phyloP scores from a whole-genome alignment of 306 rosid species.

The Malus fusca region DNA sequence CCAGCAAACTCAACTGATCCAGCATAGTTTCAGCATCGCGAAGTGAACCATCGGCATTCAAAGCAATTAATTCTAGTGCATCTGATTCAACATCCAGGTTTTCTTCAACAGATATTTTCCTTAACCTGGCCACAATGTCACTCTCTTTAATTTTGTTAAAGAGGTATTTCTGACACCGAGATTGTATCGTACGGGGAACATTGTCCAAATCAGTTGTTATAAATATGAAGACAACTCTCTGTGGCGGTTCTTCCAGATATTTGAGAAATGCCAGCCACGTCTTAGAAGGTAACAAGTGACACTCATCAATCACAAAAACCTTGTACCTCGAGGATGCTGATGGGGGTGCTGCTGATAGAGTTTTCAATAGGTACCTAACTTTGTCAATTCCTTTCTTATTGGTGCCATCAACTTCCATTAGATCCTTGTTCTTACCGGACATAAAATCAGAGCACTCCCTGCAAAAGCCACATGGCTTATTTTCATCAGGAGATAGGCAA shows the following conservation, averaged over 20 bases:
- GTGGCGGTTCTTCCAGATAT: slow-evolving; percentile 86
- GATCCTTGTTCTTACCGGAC: slow-evolving; percentile 62
- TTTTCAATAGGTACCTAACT: slow-evolving; percentile 57
- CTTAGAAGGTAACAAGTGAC: slow-evolving; percentile 85
- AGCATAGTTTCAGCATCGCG: slow-evolving; percentile 97
- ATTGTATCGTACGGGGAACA: slow-evolving; percentile 81
- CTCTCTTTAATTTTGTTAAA: slow-evolving; percentile 88
- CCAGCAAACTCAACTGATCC: slow-evolving; percentile 92
- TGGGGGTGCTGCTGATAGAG: slow-evolving; percentile 36
- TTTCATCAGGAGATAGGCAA: slow-evolving; percentile 64
- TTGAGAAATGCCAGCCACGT: slow-evolving; percentile 89
- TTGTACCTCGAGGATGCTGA: slow-evolving; percentile 46
- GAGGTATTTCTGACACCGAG: slow-evolving; percentile 87
- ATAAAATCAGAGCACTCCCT: slow-evolving; percentile 62
- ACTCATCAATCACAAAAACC: slow-evolving; percentile 84
- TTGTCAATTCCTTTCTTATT: slow-evolving; percentile 77
- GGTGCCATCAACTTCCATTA: slow-evolving; percentile 79
- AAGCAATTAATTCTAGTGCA: slow-evolving; percentile 89
- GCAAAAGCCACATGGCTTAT: slow-evolving; percentile 91
- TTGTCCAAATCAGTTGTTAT: slow-evolving; percentile 86
- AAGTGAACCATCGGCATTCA: slow-evolving; percentile 97
- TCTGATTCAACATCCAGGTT: slow-evolving; percentile 74
- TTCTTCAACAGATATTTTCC: slow-evolving; percentile 63
- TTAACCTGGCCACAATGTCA: slow-evolving; percentile 71
- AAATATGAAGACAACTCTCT: slow-evolving; percentile 69